phyloP scores from a whole-genome alignment of 441 rosid species.

The Metrosideros polymorpha region DNA sequence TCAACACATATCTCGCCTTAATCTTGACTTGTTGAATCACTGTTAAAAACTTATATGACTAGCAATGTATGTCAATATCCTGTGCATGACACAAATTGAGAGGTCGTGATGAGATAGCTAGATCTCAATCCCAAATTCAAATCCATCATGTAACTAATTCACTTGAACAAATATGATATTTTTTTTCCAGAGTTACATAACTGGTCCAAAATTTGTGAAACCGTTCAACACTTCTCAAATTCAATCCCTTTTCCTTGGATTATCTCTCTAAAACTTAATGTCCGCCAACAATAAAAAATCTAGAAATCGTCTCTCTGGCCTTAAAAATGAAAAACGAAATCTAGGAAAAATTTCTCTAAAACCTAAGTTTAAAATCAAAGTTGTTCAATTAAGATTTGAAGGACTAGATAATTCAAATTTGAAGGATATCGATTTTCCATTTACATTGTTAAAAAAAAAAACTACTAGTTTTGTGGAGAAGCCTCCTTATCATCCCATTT shows the following conservation, averaged over 20 bases:
- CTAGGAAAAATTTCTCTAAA: not conserved
- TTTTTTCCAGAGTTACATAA: not conserved
- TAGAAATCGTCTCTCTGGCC: not conserved
- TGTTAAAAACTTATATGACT: not conserved
- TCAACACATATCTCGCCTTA: not conserved
- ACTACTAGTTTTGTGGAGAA: too few species aligned
- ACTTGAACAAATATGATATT: not conserved
- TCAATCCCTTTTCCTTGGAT: not conserved
- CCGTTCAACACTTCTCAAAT: not conserved
- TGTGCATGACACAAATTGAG: not conserved
- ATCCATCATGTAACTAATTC: not conserved
- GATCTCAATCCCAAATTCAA: not conserved
- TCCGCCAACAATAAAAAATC: not conserved
- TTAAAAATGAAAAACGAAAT: not conserved
- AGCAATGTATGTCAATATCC: not conserved
- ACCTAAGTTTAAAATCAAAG: not conserved
- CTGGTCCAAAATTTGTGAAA: not conserved
- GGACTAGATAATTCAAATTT: not conserved
- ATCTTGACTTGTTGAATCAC: not conserved
- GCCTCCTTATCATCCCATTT: not conserved
- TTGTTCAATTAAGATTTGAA: not conserved
- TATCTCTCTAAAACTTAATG: not conserved
- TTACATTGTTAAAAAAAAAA: too few species aligned
- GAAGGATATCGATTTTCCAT: not conserved
- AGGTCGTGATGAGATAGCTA: not conserved